A percentile compares a stretch with the other conserved stretches of the same genome.
These are phyloP conservation scores for Cyberlindnera meyerae DNA, from an alignment of 805 yeast species.

Conservation along the genomic window DNA sequence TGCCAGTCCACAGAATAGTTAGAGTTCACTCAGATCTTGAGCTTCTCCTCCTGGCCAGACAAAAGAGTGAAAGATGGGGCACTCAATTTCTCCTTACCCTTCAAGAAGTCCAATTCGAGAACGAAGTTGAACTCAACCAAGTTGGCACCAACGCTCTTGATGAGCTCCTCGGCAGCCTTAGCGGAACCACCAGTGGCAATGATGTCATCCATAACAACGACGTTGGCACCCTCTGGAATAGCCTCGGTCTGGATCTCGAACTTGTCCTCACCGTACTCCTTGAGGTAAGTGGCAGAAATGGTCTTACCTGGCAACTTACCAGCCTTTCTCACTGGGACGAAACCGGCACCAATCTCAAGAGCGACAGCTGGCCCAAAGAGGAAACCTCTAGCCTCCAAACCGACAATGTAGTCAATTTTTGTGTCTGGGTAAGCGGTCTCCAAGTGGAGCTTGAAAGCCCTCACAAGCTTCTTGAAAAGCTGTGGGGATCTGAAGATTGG, in stretches of 20 bases:
- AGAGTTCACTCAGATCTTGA: slow-evolving; percentile 23
- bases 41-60: slow-evolving; percentile 67
- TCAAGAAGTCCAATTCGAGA: slow-evolving; percentile 90
- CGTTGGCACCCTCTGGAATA: slow-evolving; percentile 74
- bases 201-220: slow-evolving; percentile 89
- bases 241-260: slow-evolving; percentile 86
- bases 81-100: slow-evolving; percentile 82
- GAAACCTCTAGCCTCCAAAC: slow-evolving; percentile 95
- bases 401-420: slow-evolving; percentile 84
- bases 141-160: slow-evolving; percentile 59
- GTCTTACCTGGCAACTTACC: slow-evolving; percentile 93
- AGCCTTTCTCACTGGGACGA: slow-evolving; percentile 91
- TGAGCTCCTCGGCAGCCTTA: slow-evolving; percentile 84
- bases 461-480: slow-evolving; percentile 73
- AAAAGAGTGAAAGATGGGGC: slow-evolving; percentile 89
- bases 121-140: slow-evolving; percentile 81
- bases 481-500: slow-evolving; percentile 87
- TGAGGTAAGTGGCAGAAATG: slow-evolving; percentile 64
- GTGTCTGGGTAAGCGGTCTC: slow-evolving; percentile 47
- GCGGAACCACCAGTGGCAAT: slow-evolving; percentile 99
- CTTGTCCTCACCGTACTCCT: slow-evolving; percentile 89
- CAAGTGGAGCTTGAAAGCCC: slow-evolving; percentile 74
- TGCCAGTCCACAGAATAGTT: no score
- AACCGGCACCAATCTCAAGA: slow-evolving; percentile 80
- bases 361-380: slow-evolving; percentile 96